Conservation (phyloP, 352 stramenopile genomes). For the Thalassiosira exigua region DNA sequence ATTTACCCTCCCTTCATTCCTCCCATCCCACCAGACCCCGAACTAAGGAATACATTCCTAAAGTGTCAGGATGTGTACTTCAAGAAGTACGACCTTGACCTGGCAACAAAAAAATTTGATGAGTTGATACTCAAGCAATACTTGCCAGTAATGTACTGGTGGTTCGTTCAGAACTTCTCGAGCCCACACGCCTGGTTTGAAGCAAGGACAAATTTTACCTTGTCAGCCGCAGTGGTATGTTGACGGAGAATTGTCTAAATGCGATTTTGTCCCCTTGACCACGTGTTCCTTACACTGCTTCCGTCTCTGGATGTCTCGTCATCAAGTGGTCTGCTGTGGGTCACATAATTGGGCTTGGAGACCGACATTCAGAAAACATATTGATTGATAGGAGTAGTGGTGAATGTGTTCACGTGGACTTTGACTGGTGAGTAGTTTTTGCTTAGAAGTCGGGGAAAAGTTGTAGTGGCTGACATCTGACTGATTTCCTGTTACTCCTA, state of each 20-base stretch:
- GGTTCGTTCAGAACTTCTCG: conserved; percentile 98
- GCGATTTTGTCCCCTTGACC: too few relatives aligned
- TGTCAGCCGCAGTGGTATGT: conserved; percentile 90
- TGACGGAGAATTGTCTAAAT: too few relatives aligned
- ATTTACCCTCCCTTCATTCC: too few relatives aligned
- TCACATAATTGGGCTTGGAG: conserved; percentile 92
- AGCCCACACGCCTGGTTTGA: conserved; percentile 98
- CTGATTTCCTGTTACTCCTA: conserved; percentile 32
- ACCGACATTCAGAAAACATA: conserved; percentile 99
- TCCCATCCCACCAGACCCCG: too few relatives aligned
- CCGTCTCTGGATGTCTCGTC: too few relatives aligned
- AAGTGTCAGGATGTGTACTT: conserved; percentile 84
- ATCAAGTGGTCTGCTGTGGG: conserved; percentile 98
- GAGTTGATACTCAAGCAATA: conserved; percentile 90
- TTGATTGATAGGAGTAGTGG: conserved; percentile 96
- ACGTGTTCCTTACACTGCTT: too few relatives aligned
- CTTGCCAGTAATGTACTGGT: conserved; percentile 96
- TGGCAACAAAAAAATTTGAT: conserved; percentile 90
- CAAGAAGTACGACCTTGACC: conserved; percentile 70
- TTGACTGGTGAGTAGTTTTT: conserved; percentile 86
- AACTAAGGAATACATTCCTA: conserved; percentile 71
- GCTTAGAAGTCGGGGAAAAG: neutral
- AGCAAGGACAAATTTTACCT: conserved; percentile 89
- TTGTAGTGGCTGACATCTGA: neutral
- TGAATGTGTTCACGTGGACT: conserved; percentile 99